Base-by-base conservation (phyloP, 192 early-diverging fungal species). In the Rhizoclosmatium globosum region DNA sequence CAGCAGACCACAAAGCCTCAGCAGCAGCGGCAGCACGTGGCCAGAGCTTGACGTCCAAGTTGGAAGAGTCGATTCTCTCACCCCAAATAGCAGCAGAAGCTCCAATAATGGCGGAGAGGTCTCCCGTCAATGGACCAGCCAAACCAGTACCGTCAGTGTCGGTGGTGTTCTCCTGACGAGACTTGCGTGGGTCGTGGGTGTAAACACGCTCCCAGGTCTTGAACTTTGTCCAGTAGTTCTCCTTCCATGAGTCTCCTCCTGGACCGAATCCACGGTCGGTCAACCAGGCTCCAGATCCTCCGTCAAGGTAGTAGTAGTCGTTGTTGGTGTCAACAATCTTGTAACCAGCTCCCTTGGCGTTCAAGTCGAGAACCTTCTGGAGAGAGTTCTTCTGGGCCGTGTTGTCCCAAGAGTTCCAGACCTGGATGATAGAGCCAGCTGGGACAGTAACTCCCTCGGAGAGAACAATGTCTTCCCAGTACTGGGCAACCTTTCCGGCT, bases 391-490 rank as follows among this genome's bases (percentile, higher is more conserved):
- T 53, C 4, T 21, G 23, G 4, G 23, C 68, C 2, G 56, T 57
- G 31, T 61, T 42, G 47, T 68, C 77, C 46, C 47, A 45, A 7
- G 39, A 41, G 31, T 68, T 65, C 77, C 77, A 78, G 4, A 61
- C 47, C 68, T 78, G 77, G 3, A 78, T 43, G 57, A 78, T 56
- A 47, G 67, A 17, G 3, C 39, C 44, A 3, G 39, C 56, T 21
- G 47, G 65, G 4, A 70, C 15, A 43, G 47, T 21, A 42, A 68
- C 67, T 13, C 53, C 64, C 53, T 78, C 41, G 17, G 47, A 43
- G 2, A 78, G n/a, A 3, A 78, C 56, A 39, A 68, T 56, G 21
- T 78, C 77, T 46, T 68, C 77, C 77, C 77, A 78, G 58, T 58
- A 56, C 56, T 53, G 56, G 41, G 68, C 11, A 19, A 3, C 13